Evolutionary conservation across 208 protist species (phyloP), one percentile per base, ranked within the genome.

Genomic region (Trichomonas gallinae): DNA sequence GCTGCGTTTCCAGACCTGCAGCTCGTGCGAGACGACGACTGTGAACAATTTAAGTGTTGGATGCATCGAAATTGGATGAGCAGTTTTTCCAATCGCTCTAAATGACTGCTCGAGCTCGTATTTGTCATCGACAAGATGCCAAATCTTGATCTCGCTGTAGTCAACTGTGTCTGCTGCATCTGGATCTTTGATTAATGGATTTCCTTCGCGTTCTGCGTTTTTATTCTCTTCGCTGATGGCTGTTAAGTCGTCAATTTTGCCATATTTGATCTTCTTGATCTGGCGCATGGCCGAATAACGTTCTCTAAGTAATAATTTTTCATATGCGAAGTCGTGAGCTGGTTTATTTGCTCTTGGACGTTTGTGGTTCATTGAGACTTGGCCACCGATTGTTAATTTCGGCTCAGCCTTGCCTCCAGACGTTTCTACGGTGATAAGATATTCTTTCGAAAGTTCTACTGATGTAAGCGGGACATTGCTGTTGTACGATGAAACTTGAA

Each of bases 141-240:
- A 89, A n/a, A 89, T 89, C 36, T 89, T 89, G 40, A 89, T 46
- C 36, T 89, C 83, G 36, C 83, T 89, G 36, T 89, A 89, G 23
- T 40, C 83, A 46, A 89, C 40, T n/a, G 17, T 48, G 17, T 48
- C 40, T n/a, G 83, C 23, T 31, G 83, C 34, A 48, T 89, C 83
- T 44, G 34, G 17, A 89, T 44, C 40, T 4, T 89, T 31, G 23
- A 46, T n/a, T 44, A 89, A 40, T 48, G 83, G 83, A 31, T 89
- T 89, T 44, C 83, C 34, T 89, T 89, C 83, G 8, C 23, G n/a
- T 46, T n/a, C 17, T 89, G 17, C 23, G 8, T n/a, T 23, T 15
- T 46, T 44, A 48, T 44, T 89, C 8, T 46, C 40, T 48, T 48
- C 34, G 17, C 9, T 89, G 4, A 46, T 45, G 0, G 13, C 40